Base-by-base conservation (phyloP, 208 protist genomes). In the Endotrypanum monterogeii region DNA sequence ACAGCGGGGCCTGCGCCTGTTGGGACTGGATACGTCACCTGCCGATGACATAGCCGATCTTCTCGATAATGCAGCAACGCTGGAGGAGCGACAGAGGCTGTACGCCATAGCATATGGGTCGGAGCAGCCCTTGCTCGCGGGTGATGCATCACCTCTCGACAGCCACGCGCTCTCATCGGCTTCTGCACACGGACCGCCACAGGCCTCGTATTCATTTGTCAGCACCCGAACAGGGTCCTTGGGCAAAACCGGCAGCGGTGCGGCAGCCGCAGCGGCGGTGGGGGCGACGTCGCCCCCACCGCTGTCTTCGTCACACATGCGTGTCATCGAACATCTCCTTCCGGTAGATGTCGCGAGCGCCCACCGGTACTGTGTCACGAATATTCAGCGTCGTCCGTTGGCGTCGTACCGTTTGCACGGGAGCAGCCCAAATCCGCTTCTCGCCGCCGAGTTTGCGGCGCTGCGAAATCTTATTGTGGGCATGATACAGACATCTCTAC, bases 351-450 rank as follows among this genome's bases (percentile, higher is more conserved):
- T 82, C 20, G 69, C 78, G 3, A 52, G 74, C 20, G 90, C 88
- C 2, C 90, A 93, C 28, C 88, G 86, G 44, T 67, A 87, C 58
- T 87, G 89, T 65, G 73, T 96, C 48, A 86, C 81, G 0, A 12
- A 67, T 3, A 75, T 95, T 25, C 92, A 96, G 51, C 89, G 79
- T 32, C 89, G 91, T 8, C 58, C 61, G 12, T 35, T 39, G 5
- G 83, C 57, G 39, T 52, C 30, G 52, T 87, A 88, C 60, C 20
- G 52, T 18, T 50, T 83, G 35, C 80, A 85, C 72, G 68, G 52
- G 23, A 83, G 73, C 66, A 95, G 90, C 60, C 92, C 90, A 8
- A 97, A 97, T 65, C 92, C 92, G 25, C 74, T 97, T 0, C 81
- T 93, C 32, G 63, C 82, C 12, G 80, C 79, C 18, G 90, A 97